Conservation (phyloP, 2,329 filamentous ascomycete species). For the Clarireedia monteithiana region DNA sequence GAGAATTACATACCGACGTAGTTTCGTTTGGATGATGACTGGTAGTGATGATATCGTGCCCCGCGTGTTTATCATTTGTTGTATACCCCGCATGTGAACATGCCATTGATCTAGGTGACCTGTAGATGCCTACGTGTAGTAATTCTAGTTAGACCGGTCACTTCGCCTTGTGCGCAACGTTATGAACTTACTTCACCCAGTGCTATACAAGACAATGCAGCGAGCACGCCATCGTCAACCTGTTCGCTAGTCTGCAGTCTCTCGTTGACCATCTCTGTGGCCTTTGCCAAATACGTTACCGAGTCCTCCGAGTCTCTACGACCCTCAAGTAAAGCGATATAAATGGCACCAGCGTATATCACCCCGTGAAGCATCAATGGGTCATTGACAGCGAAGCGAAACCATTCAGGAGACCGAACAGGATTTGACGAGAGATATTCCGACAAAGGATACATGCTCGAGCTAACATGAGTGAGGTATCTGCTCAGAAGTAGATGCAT, state of each 20-base stretch:
- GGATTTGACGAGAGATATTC: conserved; percentile 13
- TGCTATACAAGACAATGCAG: conserved; percentile 17
- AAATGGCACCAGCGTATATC: conserved; percentile 18
- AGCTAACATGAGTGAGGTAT: conserved; percentile 13
- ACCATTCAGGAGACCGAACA: conserved; percentile 15
- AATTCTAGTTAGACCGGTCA: background rate
- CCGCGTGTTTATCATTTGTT: conserved; percentile 14
- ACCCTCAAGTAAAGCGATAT: conserved; percentile 14
- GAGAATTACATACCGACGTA: conserved; percentile 12
- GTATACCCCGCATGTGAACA: conserved; percentile 20
- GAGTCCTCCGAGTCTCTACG: conserved; percentile 14
- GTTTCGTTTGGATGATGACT: conserved; percentile 14
- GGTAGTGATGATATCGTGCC: conserved; percentile 7
- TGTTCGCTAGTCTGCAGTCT: background rate
- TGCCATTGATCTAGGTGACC: conserved; percentile 17
- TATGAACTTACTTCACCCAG: conserved; percentile 15
- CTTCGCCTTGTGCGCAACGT: background rate
- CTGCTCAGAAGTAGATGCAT: conserved; percentile 14
- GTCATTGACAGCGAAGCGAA: conserved; percentile 18
- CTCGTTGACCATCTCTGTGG: conserved; percentile 15
- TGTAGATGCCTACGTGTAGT: conserved; percentile 11
- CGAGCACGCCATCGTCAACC: background rate
- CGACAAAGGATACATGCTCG: conserved; percentile 13
- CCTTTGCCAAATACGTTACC: conserved; percentile 12
- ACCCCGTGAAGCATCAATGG: conserved; percentile 18